Evolutionary conservation across 768 basidiomycete genomes (phyloP).

Genomic region (Rhodotorula diobovata): DNA sequence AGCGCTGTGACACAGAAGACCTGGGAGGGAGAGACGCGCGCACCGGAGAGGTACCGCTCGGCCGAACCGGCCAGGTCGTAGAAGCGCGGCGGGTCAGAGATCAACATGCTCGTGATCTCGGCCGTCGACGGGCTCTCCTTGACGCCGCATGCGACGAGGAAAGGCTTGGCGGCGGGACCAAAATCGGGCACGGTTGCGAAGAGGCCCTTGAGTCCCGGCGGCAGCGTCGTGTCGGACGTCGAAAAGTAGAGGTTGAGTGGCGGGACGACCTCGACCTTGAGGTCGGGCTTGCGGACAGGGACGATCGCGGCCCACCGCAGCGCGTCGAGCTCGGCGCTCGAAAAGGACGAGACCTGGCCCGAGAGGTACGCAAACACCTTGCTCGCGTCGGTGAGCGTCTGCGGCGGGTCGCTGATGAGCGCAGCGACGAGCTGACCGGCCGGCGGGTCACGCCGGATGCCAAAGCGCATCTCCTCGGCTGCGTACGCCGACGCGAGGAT

Average conservation of each 20-base stretch:
- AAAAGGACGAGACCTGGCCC: conserved; percentile 27
- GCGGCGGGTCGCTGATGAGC: conserved; percentile 32
- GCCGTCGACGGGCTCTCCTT: conserved; percentile 60
- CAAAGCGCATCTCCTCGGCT: conserved; percentile 37
- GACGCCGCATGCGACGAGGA: conserved; percentile 81
- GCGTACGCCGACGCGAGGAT: conserved; percentile 50
- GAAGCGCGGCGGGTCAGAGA: conserved; percentile 66
- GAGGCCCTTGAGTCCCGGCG: conserved; percentile 15
- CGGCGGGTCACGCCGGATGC: conserved; percentile 33
- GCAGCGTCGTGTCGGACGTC: conserved; percentile 26
- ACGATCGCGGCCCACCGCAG: conserved; percentile 28
- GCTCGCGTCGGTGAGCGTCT: conserved; percentile 21
- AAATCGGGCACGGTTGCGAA: conserved; percentile 56
- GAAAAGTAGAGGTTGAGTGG: conserved; percentile 71
- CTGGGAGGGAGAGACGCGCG: too few species aligned
- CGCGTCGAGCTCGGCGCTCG: conserved; percentile 13
- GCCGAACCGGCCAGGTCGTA: conserved; percentile 64
- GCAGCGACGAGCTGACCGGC: conserved; percentile 26
- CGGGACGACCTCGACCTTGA: conserved; percentile 58
- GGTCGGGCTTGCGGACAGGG: conserved; percentile 19
- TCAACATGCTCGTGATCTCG: conserved; percentile 66
- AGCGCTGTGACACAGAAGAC: not conserved
- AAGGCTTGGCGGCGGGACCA: conserved; percentile 71
- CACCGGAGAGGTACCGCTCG: conserved; percentile 33
- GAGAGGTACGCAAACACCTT: conserved; percentile 42